Conservation (phyloP, 169 alveolate genomes). For the Plasmodium vinckei region DNA sequence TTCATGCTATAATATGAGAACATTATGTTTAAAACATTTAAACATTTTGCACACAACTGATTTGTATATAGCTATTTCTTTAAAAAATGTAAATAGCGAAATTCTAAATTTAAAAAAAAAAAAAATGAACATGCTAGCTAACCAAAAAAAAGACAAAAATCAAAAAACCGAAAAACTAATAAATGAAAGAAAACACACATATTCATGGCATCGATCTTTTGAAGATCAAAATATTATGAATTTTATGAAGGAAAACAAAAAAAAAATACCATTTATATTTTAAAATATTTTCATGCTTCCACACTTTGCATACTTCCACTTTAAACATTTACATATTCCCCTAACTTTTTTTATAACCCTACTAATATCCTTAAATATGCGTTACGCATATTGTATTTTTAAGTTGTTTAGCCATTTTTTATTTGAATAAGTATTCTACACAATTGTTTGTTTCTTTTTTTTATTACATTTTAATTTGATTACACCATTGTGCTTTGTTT, state of each 20-base stretch:
- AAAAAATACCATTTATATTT: constrained; percentile 57
- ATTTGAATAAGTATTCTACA: not conserved
- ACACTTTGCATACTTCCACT: not conserved
- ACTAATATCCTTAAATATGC: no score
- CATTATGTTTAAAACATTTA: constrained; percentile 6
- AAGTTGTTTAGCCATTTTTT: not conserved
- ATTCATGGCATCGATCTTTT: constrained; percentile 62
- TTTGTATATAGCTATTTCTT: constrained; percentile 7
- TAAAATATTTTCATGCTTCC: not conserved
- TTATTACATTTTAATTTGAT: no score
- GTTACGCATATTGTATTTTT: no score
- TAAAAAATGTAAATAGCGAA: constrained; percentile 1
- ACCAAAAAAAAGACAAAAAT: not conserved
- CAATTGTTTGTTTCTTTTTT: no score
- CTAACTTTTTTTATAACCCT: no score
- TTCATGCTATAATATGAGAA: constrained; percentile 21
- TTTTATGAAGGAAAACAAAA: constrained; percentile 20
- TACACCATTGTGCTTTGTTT: no score
- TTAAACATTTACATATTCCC: no score
- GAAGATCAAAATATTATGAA: constrained; percentile 47
- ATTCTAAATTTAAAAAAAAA: not conserved
- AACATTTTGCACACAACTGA: constrained; percentile 28
- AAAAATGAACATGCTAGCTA: not conserved
- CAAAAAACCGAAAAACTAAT: constrained; percentile 1
- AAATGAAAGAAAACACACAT: constrained; percentile 46